A percentile compares a stretch with the other conserved stretches of the same genome.
Evolutionary conservation across 1,284 basidiomycete species (phyloP).

Genomic region (Malassezia psittaci): DNA sequence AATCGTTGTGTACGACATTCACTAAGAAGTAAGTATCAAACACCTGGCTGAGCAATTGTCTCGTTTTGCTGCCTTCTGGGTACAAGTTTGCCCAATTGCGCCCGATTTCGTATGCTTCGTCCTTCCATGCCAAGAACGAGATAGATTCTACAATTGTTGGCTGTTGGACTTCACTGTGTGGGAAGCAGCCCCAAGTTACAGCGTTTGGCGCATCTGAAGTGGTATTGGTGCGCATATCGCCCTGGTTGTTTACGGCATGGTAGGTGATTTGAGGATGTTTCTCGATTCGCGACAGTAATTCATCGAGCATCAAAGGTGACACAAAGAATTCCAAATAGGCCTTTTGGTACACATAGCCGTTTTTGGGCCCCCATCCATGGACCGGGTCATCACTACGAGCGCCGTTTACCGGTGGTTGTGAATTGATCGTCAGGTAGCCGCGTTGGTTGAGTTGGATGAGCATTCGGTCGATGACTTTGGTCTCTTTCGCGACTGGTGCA

Average conservation of each 20-base stretch:
- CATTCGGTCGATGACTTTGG: slow-evolving; percentile 66
- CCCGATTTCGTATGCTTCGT: slow-evolving; percentile 47
- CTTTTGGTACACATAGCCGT: slow-evolving; percentile 53
- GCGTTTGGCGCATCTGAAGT: slow-evolving; percentile 88
- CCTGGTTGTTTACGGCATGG: slow-evolving; percentile 73
- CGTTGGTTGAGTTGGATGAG: slow-evolving; percentile 74
- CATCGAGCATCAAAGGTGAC: slow-evolving; percentile 60
- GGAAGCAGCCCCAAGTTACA: slow-evolving; percentile 99
- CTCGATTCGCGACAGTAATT: slow-evolving; percentile 74
- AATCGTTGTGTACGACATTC: slow-evolving; percentile 40
- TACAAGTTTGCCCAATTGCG: slow-evolving; percentile 44
- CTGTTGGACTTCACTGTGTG: slow-evolving; percentile 79
- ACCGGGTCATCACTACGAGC: slow-evolving; percentile 64
- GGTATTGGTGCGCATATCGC: slow-evolving; percentile 85
- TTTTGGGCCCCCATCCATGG: slow-evolving; percentile 47
- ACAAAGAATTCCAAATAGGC: slow-evolving; percentile 98
- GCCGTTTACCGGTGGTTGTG: slow-evolving; percentile 85
- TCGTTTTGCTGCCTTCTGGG: slow-evolving; percentile 24
- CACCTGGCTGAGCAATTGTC: slow-evolving; percentile 31
- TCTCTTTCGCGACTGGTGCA: slow-evolving; percentile 72
- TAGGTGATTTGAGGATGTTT: slow-evolving; percentile 84
- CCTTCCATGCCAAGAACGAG: slow-evolving; percentile 48
- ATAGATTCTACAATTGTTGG: slow-evolving; percentile 83
- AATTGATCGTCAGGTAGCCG: slow-evolving; percentile 90
- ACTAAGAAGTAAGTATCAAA: slow-evolving; percentile 43